Evolutionary conservation across 202 grass and related monocot genomes (phyloP).

Genomic region (Brachypodium distachyon): DNA sequence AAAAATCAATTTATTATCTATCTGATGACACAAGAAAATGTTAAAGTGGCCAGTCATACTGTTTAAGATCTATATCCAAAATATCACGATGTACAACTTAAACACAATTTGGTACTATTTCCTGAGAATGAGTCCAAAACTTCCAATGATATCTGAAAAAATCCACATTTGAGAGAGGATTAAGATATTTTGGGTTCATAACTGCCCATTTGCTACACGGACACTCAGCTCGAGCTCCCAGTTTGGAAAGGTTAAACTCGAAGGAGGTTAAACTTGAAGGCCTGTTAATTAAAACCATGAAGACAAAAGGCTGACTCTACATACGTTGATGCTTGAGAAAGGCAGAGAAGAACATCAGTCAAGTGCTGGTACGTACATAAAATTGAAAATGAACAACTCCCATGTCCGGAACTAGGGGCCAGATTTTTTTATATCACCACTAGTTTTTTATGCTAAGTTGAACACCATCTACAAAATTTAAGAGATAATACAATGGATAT

Average conservation of each 20-base stretch:
- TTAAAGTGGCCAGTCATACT: background rate
- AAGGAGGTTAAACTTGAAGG: background rate
- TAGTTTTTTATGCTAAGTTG: background rate
- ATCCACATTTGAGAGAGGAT: background rate
- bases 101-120: background rate
- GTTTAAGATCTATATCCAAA: slow-evolving; percentile 1
- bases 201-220: background rate
- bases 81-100: background rate
- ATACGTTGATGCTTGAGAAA: background rate
- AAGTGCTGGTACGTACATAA: background rate
- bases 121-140: background rate
- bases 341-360: background rate
- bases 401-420: background rate
- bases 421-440: background rate
- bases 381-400: background rate
- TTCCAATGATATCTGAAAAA: background rate
- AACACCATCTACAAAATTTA: background rate
- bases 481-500: background rate
- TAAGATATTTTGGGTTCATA: background rate
- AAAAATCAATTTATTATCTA: background rate
- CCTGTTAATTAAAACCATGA: background rate
- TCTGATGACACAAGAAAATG: background rate
- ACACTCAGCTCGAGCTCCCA: background rate
- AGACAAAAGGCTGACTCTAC: background rate
- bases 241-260: background rate